Percentiles rank a stretch among this genome's conserved stretches.
phyloP scores from a whole-genome alignment of 2,329 filamentous ascomycete genomes.

The Elsinoe necatrix region DNA sequence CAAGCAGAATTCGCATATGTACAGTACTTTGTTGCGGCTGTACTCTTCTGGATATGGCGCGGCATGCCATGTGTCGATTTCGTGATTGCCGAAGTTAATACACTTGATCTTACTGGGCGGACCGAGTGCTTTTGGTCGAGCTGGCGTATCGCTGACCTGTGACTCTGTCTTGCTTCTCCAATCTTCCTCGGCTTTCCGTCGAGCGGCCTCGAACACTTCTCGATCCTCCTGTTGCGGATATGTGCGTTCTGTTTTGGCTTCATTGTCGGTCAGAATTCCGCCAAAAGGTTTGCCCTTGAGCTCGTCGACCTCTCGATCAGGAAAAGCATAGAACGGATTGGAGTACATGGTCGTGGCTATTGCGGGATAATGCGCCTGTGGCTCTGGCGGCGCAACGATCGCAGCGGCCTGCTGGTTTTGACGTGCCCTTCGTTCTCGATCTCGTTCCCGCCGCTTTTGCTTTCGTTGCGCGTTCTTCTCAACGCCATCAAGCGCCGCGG shows the following conservation, averaged over 20 bases:
- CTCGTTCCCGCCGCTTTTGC: conserved; percentile 38
- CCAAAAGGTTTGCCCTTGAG: conserved; percentile 90
- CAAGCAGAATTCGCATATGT: conserved; percentile 97
- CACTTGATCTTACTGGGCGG: conserved; percentile 96
- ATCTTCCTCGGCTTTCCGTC: conserved; percentile 83
- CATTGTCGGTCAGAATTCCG: conserved; percentile 77
- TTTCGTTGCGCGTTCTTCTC: conserved; percentile 44
- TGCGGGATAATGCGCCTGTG: conserved; percentile 46
- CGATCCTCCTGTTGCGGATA: conserved; percentile 73
- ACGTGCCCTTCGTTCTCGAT: conserved; percentile 31
- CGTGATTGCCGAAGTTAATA: conserved; percentile 94
- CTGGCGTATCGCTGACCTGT: conserved; percentile 56
- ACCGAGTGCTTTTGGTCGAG: conserved; percentile 57
- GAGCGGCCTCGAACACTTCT: conserved; percentile 78
- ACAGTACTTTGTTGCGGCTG: conserved; percentile 90
- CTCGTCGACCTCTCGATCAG: conserved; percentile 82
- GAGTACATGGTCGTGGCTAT: conserved; percentile 57
- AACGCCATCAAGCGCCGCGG: conserved; percentile 29
- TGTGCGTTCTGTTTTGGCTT: conserved; percentile 86
- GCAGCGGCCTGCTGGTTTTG: conserved; percentile 41
- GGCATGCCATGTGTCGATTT: conserved; percentile 99
- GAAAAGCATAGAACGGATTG: conserved; percentile 79
- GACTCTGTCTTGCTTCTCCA: conserved; percentile 64
- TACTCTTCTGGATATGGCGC: conserved; percentile 98
- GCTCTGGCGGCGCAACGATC: conserved; percentile 25